These are phyloP conservation scores for Thielaviopsis musarum DNA, from an alignment of 2,329 filamentous ascomycete species.

Conservation along the genomic window DNA sequence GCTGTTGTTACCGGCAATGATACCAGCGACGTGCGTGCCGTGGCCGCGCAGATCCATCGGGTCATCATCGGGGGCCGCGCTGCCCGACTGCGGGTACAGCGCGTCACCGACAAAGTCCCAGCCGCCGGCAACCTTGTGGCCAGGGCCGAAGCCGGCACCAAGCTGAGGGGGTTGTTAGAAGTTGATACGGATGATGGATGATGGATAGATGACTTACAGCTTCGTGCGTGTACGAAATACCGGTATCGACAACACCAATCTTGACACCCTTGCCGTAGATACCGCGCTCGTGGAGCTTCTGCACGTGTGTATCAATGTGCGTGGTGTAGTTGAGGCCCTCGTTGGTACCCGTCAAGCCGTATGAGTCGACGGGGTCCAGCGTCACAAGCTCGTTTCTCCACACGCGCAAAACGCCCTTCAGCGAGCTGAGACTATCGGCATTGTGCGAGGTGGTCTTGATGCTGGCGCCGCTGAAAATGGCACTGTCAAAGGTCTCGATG, in stretches of 20 bases:
- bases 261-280: conserved; percentile 23
- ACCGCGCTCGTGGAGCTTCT: conserved; percentile 22
- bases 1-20: conserved; percentile 13
- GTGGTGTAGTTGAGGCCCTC: conserved; percentile 18
- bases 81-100: not conserved
- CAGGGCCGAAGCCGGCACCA: conserved; percentile 22
- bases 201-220: conserved; percentile 9
- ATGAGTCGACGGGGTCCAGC: not conserved
- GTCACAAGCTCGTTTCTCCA: conserved; percentile 16
- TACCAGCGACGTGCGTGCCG: conserved; percentile 22
- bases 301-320: conserved; percentile 24
- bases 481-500: conserved; percentile 12
- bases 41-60: conserved; percentile 16
- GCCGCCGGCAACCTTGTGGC: conserved; percentile 23
- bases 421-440: conserved; percentile 18
- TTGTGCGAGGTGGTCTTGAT: conserved; percentile 20
- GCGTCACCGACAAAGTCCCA: conserved; percentile 21
- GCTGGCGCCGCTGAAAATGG: conserved; percentile 21
- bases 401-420: conserved; percentile 22
- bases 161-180: too few species aligned
- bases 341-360: conserved; percentile 2
- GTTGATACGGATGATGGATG: too few species aligned
- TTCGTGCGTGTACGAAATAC: conserved; percentile 23
- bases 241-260: conserved; percentile 25
- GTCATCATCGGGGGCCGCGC: conserved; percentile 6